A percentile compares a stretch with the other conserved stretches of the same genome.
Evolutionary conservation across 2,329 filamentous ascomycete species (phyloP).

Genomic region (Ceratocystis lukuohia): DNA sequence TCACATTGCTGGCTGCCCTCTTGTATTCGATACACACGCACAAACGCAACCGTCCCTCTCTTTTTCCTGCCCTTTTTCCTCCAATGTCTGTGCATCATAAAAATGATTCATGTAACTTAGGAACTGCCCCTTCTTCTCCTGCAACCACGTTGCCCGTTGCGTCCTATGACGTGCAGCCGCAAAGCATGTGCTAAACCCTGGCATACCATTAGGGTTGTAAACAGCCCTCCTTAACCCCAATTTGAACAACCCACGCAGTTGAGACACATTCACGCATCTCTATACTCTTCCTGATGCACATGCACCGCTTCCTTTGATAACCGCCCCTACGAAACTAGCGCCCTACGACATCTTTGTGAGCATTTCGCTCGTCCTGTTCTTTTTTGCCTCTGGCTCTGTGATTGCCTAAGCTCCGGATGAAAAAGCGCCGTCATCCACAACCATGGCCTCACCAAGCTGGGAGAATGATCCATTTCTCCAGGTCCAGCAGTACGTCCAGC

Average conservation of each 20-base stretch:
- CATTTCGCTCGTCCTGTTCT: background rate
- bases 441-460: conserved; percentile 55
- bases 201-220: background rate
- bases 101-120: background rate
- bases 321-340: too few relatives aligned
- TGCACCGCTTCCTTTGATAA: too few relatives aligned
- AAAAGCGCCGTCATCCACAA: conserved; percentile 22
- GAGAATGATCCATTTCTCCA: conserved; percentile 60
- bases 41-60: background rate
- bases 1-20: background rate
- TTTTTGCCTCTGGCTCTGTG: background rate
- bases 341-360: background rate
- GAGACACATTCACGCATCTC: background rate
- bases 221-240: background rate
- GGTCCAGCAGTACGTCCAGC: conserved; percentile 47
- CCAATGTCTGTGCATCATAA: background rate
- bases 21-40: background rate
- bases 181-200: background rate
- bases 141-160: background rate
- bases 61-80: background rate
- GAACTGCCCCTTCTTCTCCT: background rate
- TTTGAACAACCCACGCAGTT: too few relatives aligned
- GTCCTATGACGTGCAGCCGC: background rate
- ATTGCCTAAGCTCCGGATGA: conserved; percentile 9
- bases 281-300: background rate